These are phyloP conservation scores for Pseudonectria foliicola DNA, from an alignment of 2,329 filamentous ascomycete genomes.

Conservation along the genomic window DNA sequence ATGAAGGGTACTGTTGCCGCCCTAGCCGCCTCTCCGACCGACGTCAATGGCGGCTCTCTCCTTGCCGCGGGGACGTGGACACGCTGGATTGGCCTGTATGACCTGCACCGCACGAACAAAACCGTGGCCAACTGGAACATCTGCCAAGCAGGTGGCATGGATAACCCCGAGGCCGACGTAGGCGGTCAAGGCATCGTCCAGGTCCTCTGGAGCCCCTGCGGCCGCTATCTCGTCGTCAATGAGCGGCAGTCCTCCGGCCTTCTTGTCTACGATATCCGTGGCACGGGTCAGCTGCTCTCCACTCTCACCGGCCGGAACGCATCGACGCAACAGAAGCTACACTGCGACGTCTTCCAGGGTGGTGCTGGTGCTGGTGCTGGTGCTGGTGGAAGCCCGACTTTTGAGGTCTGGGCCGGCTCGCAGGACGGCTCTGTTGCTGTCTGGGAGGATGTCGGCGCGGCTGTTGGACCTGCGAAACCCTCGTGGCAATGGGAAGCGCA, in stretches of 20 bases:
- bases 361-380: slow-evolving; percentile 18
- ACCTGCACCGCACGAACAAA: slow-evolving; percentile 46
- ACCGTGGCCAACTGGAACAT: slow-evolving; percentile 55
- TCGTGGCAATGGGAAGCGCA: slow-evolving; percentile 46
- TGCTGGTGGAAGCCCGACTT: slow-evolving; percentile 32
- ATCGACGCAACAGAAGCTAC: slow-evolving; percentile 48
- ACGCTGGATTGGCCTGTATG: slow-evolving; percentile 55
- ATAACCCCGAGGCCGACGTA: slow-evolving; percentile 33
- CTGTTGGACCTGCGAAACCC: slow-evolving; percentile 35
- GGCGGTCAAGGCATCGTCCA: slow-evolving; percentile 58
- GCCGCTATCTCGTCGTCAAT: slow-evolving; percentile 54
- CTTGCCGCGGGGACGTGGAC: slow-evolving; percentile 59
- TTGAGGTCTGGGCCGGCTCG: slow-evolving; percentile 58
- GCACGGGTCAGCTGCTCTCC: slow-evolving; percentile 49
- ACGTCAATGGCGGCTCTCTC: slow-evolving; percentile 29
- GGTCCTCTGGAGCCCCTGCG: slow-evolving; percentile 55
- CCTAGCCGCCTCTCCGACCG: slow-evolving; percentile 39
- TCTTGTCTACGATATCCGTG: slow-evolving; percentile 57
- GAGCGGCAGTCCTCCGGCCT: slow-evolving; percentile 50
- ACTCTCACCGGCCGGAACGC: slow-evolving; percentile 44
- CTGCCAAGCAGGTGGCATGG: slow-evolving; percentile 50
- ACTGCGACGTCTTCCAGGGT: slow-evolving; percentile 46
- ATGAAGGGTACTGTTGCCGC: slow-evolving; percentile 57
- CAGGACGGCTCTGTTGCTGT: slow-evolving; percentile 47
- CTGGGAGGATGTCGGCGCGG: slow-evolving; percentile 49